Conservation (phyloP, 768 basidiomycete genomes). For the Pleurotus giganteus region DNA sequence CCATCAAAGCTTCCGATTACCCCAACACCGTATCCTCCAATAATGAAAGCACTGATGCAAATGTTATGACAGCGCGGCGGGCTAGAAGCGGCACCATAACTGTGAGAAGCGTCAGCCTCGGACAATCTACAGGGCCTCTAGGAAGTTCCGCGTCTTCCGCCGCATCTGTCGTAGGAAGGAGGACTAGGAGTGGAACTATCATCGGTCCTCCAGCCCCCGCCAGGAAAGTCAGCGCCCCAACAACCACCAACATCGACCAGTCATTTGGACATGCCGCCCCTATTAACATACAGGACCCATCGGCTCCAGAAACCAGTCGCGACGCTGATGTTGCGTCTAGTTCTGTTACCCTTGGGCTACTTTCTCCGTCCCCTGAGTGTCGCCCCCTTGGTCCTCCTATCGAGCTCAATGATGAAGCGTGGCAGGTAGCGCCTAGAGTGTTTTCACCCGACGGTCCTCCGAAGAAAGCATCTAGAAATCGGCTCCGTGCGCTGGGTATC, state of each 20-base stretch:
- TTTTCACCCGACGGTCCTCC: not conserved
- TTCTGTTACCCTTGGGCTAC: not conserved
- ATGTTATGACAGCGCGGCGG: not conserved
- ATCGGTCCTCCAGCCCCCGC: not conserved
- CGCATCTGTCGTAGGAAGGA: not conserved
- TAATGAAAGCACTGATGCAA: not conserved
- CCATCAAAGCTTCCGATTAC: slow-evolving; percentile 6
- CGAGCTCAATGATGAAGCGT: not conserved
- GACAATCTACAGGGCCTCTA: not conserved
- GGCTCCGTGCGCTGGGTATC: not conserved
- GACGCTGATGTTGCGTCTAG: not conserved
- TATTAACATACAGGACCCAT: no score
- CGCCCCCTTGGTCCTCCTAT: slow-evolving; percentile 3
- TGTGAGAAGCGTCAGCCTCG: not conserved
- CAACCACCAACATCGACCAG: not conserved
- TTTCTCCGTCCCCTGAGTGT: not conserved
- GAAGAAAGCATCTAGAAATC: not conserved
- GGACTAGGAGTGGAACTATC: slow-evolving; percentile 6
- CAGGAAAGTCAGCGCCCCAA: not conserved
- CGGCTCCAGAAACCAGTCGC: no score
- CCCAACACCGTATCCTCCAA: not conserved
- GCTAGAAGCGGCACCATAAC: slow-evolving; percentile 3
- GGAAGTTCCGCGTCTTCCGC: not conserved
- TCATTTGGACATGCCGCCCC: not conserved
- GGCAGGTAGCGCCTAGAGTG: slow-evolving; percentile 8